Evolutionary conservation across 345 rosid species (phyloP).

Genomic region (Pseudoturritis turrita): DNA sequence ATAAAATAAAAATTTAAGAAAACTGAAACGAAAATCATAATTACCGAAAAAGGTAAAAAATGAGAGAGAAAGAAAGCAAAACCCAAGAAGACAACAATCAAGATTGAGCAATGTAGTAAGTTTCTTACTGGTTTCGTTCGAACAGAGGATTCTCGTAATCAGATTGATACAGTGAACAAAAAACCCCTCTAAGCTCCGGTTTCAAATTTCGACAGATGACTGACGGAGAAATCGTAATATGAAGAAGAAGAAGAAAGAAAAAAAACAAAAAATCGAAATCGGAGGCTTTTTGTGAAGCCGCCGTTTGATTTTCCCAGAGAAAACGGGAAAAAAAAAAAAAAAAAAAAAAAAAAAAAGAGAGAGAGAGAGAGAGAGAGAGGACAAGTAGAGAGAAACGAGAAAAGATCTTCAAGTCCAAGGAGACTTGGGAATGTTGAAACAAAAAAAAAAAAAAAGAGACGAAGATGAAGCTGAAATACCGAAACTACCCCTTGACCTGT

Average conservation of each 20-base stretch:
- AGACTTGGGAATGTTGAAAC: conserved; percentile 6
- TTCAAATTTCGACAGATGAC: background rate
- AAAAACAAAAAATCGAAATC: conserved; percentile 1
- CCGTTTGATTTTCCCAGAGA: conserved; percentile 22
- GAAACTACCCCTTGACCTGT: conserved; percentile 8
- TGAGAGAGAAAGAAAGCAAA: background rate
- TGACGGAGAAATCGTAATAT: background rate
- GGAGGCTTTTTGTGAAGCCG: conserved; percentile 30
- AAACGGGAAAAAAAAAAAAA: background rate
- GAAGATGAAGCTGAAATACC: background rate
- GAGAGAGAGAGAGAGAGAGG: background rate
- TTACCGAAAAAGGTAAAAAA: background rate
- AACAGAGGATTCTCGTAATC: background rate
- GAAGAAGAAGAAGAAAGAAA: background rate
- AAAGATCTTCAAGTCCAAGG: conserved; percentile 1
- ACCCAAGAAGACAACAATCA: background rate
- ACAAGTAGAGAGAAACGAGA: conserved; percentile 9
- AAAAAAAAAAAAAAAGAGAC: background rate
- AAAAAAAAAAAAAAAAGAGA: background rate
- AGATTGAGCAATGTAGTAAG: conserved; percentile 17
- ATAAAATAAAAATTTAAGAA: too few relatives aligned
- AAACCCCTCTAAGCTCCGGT: background rate
- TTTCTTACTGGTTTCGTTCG: conserved; percentile 14
- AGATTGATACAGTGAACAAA: background rate
- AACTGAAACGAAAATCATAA: background rate